Percentiles rank a stretch among this genome's conserved stretches.
These are phyloP conservation scores for Raddia guianensis DNA, from an alignment of 176 grass and related monocot genomes.

Conservation along the genomic window DNA sequence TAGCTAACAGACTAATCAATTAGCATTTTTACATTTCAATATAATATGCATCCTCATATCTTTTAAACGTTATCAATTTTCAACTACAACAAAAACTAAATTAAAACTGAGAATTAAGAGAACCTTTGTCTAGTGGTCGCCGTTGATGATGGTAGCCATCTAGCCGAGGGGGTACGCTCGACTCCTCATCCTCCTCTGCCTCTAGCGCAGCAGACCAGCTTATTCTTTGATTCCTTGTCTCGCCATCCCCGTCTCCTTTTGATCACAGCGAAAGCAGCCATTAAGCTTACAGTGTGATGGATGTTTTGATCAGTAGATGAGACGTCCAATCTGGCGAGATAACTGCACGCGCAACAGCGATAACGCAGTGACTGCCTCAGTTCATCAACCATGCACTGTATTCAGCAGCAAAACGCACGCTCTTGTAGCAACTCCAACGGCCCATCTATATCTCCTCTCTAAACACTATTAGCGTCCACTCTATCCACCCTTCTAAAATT, in stretches of 20 bases:
- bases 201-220: neutral
- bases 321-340: slow-evolving; percentile 30
- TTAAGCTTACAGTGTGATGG: neutral
- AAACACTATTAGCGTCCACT: no score
- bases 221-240: neutral
- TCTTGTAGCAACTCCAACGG: no score
- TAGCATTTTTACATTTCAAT: no score
- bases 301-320: slow-evolving; percentile 20
- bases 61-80: no score
- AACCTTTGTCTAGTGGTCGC: neutral
- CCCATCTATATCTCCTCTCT: no score
- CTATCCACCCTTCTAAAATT: no score
- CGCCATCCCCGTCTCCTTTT: neutral
- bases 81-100: no score
- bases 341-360: neutral
- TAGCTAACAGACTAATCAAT: no score
- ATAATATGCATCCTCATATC: no score
- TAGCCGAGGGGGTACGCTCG: neutral
- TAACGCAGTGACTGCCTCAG: neutral
- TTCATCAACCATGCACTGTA: no score
- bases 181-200: neutral
- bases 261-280: neutral
- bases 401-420: no score
- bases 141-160: neutral
- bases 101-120: no score